These are phyloP conservation scores for Zygnema cylindricum DNA, from an alignment of 139 green algal species.

Conservation along the genomic window DNA sequence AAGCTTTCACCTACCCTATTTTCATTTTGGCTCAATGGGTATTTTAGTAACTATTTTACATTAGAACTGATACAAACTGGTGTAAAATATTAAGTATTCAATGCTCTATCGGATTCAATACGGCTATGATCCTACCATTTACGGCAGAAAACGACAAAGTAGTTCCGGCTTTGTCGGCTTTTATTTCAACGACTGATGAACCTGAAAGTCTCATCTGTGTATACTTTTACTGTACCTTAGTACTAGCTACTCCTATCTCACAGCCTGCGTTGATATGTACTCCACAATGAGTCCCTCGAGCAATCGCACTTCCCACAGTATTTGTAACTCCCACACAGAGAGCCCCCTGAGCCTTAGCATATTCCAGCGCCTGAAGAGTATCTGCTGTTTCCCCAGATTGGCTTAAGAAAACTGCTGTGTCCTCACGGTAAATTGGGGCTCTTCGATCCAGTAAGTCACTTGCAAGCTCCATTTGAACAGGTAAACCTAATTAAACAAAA, in stretches of 20 bases:
- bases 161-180: too few species aligned
- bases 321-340: slow-evolving; percentile 97
- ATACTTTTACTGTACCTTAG: too few species aligned
- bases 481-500: slow-evolving; percentile 69
- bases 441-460: slow-evolving; percentile 89
- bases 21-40: too few species aligned
- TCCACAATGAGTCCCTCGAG: slow-evolving; percentile 87
- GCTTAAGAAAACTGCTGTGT: slow-evolving; percentile 89
- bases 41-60: too few species aligned
- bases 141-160: too few species aligned
- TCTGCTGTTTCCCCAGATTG: slow-evolving; percentile 96
- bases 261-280: slow-evolving; percentile 95
- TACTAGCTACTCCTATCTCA: slow-evolving; percentile 97
- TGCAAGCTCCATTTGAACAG: slow-evolving; percentile 91
- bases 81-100: too few species aligned
- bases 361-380: slow-evolving; percentile 87
- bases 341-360: slow-evolving; percentile 83
- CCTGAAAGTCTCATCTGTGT: too few species aligned
- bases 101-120: too few species aligned
- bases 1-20: too few species aligned
- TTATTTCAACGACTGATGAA: too few species aligned
- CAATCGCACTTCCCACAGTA: slow-evolving; percentile 92
- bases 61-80: too few species aligned
- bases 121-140: too few species aligned
- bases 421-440: slow-evolving; percentile 89